Conservation (phyloP, 2,329 filamentous ascomycete species). For the Colletotrichum orbiculare region DNA sequence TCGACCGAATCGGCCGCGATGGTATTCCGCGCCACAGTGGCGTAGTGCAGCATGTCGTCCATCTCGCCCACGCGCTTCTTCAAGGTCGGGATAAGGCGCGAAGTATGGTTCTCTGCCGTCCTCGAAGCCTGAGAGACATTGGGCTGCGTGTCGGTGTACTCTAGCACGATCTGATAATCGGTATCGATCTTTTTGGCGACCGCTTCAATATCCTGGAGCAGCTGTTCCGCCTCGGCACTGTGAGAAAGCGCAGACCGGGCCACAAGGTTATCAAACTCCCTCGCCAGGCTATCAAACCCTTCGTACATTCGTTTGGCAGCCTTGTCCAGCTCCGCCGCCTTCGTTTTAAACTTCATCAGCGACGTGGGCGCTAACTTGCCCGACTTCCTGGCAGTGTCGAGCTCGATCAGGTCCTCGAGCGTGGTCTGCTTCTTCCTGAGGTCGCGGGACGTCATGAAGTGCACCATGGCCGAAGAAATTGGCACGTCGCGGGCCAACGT, state of each 20-base stretch:
- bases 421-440: constrained; percentile 63
- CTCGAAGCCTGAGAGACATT: constrained; percentile 72
- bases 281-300: constrained; percentile 70
- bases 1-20: constrained; percentile 73
- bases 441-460: constrained; percentile 68
- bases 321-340: constrained; percentile 70
- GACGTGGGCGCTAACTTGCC: constrained; percentile 71
- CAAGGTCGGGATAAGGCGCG: constrained; percentile 69
- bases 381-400: constrained; percentile 77
- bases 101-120: constrained; percentile 71
- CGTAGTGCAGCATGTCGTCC: constrained; percentile 68
- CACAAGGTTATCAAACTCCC: constrained; percentile 70
- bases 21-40: constrained; percentile 74
- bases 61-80: constrained; percentile 68
- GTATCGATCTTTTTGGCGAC: constrained; percentile 87
- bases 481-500: constrained; percentile 72
- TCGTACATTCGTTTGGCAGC: constrained; percentile 69
- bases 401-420: constrained; percentile 80
- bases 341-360: constrained; percentile 68
- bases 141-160: constrained; percentile 71
- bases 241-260: constrained; percentile 67
- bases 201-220: constrained; percentile 87
- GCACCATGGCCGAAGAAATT: constrained; percentile 73
- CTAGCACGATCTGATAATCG: constrained; percentile 82
- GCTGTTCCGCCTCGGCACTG: constrained; percentile 71